Base-by-base conservation (phyloP, 208 protist species). In the Angomonas deanei region DNA sequence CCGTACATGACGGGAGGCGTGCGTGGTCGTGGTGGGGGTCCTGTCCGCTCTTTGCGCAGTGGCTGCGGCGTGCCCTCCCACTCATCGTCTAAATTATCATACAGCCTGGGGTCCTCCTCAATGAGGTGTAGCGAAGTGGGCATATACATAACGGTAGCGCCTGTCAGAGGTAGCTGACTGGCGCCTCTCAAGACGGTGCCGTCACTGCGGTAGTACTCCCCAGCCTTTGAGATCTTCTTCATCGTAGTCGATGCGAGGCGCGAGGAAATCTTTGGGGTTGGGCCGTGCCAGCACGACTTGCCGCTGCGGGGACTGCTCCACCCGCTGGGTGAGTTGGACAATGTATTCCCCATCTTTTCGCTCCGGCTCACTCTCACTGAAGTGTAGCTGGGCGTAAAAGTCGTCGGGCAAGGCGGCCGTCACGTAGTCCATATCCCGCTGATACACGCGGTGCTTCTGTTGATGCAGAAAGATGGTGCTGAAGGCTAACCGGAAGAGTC, bases 401-500 rank as follows among this genome's bases (percentile, higher is more conserved):
- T 89, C 82, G 36, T 80, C 70, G 23, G 77, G 63, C 1, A 92
- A 42, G 10, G 57, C 33, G 54, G 75, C 87, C 23, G 68, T 62
- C 11, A 73, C 78, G 70, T 88, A 86, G 77, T 92, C 86, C 86
- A 92, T 89, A 48, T 85, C 77, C 28, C 76, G 80, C 32, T 77
- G 57, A 0, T 73, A 67, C 11, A 92, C 73, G 4, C 82, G 82
- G 38, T 90, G 78, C 10, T 47, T 68, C n/a, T 72, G 50, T 47
- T 90, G 72, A 13, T 74, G 72, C 23, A 89, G 69, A 62, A 92
- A 92, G 50, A 92, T 82, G 36, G 82, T 92, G 62, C 82, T 92
- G 60, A 89, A 90, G 60, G 86, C 86, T 24, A 80, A 74, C 21
- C 86, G 79, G 33, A 86, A 76, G 39, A 92, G 66, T 21, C 73